These are phyloP conservation scores for Platismatia glauca DNA, from an alignment of 495 filamentous ascomycete species.

Conservation along the genomic window DNA sequence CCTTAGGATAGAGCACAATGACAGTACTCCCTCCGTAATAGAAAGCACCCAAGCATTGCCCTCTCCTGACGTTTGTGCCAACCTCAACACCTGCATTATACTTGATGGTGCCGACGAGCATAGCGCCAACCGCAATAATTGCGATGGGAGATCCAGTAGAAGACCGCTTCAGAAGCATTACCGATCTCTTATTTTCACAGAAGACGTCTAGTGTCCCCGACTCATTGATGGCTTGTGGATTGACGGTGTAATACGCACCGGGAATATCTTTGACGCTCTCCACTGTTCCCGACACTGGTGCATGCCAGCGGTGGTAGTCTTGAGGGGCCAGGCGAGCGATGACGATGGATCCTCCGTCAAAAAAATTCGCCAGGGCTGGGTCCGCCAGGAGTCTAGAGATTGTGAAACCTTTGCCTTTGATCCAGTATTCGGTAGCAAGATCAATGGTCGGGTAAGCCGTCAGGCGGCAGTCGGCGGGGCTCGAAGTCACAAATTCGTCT, in stretches of 20 bases:
- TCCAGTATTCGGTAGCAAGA: conserved; percentile 36
- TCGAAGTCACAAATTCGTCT: conserved; percentile 28
- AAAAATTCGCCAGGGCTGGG: conserved; percentile 27
- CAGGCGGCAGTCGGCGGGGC: conserved; percentile 36
- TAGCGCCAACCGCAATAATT: conserved; percentile 35
- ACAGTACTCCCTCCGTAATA: conserved; percentile 37
- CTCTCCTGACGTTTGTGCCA: conserved; percentile 30
- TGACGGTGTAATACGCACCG: conserved; percentile 33
- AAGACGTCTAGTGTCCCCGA: conserved; percentile 36
- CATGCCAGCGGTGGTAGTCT: conserved; percentile 44
- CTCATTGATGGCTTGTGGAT: conserved; percentile 40
- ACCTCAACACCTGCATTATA: conserved; percentile 30
- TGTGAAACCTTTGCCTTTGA: conserved; percentile 37
- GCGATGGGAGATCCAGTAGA: conserved; percentile 30
- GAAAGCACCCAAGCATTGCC: conserved; percentile 36
- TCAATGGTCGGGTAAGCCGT: conserved; percentile 32
- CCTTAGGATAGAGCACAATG: conserved; percentile 34
- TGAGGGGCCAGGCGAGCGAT: conserved; percentile 36
- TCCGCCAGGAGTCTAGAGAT: conserved; percentile 34
- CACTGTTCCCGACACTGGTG: conserved; percentile 34
- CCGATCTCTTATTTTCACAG: conserved; percentile 35
- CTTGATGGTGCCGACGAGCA: conserved; percentile 37
- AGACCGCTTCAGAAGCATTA: conserved; percentile 31
- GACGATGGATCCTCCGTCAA: conserved; percentile 34
- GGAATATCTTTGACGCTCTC: conserved; percentile 28